Percentiles rank a stretch among this genome's conserved stretches.
phyloP scores from a whole-genome alignment of 352 stramenopile genomes.

The Phytopythium boreale region DNA sequence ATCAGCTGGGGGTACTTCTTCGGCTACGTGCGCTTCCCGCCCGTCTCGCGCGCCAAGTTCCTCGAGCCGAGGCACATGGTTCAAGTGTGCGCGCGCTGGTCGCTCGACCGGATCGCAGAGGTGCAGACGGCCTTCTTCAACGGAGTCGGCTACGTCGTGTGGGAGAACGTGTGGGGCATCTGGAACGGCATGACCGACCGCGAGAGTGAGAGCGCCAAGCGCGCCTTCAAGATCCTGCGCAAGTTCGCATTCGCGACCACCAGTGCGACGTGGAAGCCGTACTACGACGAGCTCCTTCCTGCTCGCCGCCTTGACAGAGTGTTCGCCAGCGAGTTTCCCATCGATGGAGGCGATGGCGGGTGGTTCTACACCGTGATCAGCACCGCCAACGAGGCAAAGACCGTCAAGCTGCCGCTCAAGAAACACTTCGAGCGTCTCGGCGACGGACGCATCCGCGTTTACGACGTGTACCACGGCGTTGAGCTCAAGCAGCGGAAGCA shows the following conservation, averaged over 20 bases:
- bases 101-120: conserved; percentile 58
- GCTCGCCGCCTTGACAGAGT: conserved; percentile 19
- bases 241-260: conserved; percentile 46
- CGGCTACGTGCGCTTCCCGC: conserved; percentile 62
- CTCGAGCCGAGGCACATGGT: conserved; percentile 82
- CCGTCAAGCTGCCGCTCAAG: conserved; percentile 31
- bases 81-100: conserved; percentile 80
- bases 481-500: conserved; percentile 21
- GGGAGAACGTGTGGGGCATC: conserved; percentile 89
- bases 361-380: conserved; percentile 70
- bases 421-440: conserved; percentile 1
- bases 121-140: conserved; percentile 83
- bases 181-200: conserved; percentile 79
- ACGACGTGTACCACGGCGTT: conserved; percentile 63
- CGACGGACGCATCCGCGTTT: conserved; percentile 24
- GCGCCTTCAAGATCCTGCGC: conserved; percentile 63
- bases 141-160: conserved; percentile 80
- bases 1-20: conserved; percentile 85
- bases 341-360: conserved; percentile 12
- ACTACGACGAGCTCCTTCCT: conserved; percentile 27
- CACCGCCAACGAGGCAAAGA: conserved; percentile 22
- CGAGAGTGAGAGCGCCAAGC: conserved; percentile 59
- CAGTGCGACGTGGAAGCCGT: conserved; percentile 51
- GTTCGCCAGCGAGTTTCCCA: conserved; percentile 47
- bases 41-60: conserved; percentile 72